phyloP scores from a whole-genome alignment of 2,329 filamentous ascomycete genomes.

The Epichloe gansuensis region DNA sequence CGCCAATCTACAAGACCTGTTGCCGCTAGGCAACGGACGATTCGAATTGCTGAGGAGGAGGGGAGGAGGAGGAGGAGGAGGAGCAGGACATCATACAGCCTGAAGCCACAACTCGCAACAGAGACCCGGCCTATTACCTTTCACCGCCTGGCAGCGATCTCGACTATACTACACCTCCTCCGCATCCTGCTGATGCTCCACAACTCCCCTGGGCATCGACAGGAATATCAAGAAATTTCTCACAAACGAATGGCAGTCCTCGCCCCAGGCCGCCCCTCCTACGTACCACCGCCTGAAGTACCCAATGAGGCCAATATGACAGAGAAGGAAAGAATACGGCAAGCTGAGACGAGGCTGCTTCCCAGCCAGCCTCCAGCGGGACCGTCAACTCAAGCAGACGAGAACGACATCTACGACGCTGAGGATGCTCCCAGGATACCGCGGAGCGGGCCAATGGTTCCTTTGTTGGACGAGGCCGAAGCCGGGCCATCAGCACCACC shows the following conservation, averaged over 20 bases:
- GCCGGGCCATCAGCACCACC: conserved; percentile 31
- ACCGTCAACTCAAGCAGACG: conserved; percentile 28
- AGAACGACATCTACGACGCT: conserved; percentile 40
- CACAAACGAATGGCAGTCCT: conserved; percentile 10
- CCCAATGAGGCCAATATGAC: conserved; percentile 50
- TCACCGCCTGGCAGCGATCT: conserved; percentile 22
- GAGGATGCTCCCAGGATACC: conserved; percentile 24
- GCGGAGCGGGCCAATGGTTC: conserved; percentile 7
- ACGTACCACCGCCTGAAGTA: conserved; percentile 48
- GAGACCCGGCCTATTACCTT: conserved; percentile 4
- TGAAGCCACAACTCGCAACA: conserved; percentile 8
- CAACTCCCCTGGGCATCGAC: not conserved
- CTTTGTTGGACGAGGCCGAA: conserved; percentile 7
- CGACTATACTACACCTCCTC: conserved; percentile 7
- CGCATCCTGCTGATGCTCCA: conserved; percentile 8
- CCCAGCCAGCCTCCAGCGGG: conserved; percentile 57
- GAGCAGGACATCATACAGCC: conserved; percentile 10
- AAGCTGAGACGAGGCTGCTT: conserved; percentile 65
- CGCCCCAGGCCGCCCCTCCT: conserved; percentile 26
- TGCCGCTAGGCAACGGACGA: conserved; percentile 15
- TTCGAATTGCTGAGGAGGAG: conserved; percentile 18
- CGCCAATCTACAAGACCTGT: conserved; percentile 15
- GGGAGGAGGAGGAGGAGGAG: conserved; percentile 16
- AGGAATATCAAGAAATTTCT: conserved; percentile 4
- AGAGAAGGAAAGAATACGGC: conserved; percentile 71